Base-by-base conservation (phyloP, 306 rosid species). In the Acmispon strigosus region DNA sequence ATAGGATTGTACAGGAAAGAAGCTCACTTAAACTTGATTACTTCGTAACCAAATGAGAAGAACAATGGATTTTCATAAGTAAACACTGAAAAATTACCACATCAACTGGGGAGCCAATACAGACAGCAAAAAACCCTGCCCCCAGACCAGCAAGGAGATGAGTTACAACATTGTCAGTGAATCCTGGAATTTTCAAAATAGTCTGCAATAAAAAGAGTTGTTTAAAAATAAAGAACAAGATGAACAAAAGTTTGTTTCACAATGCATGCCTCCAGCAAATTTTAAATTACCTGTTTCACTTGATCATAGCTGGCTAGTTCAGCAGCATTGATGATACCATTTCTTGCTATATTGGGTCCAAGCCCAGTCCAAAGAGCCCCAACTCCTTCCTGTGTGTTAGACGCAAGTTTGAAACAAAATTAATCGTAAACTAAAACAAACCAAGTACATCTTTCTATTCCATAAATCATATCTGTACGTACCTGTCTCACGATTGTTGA, bases 241-340 rank as follows among this genome's bases (percentile, higher is more conserved):
- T 34, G 13, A 73, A 58, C 39, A 71, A 49, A 59, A 12, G 10
- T 55, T 52, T 41, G 11, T 57, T 44, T 48, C 43, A 65, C 62
- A 77, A 47, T 73, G 73, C 48, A 66, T 45, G 44, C 18, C 29
- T 44, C 59, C 8, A 42, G 34, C 9, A 45, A 36, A 39, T 57
- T 9, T 5, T 14, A 47, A 36, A 24, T 59, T 27, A 89, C 99
- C 92, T 94, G 75, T 82, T 94, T 94, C 82, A 94, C 99, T 94
- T 94, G 97, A 83, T 91, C 99, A 70, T 94, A 91, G 82, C 95
- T 91, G 56, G 99, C 99, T 62, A 94, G 88, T 76, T 94, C 99
- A 44, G 99, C 99, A 54, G 99, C 99, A 48, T 94, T 94, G 73
- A 94, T 94, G 66, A 94, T 91, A 27, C 90, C 97, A 75, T 94